These are phyloP conservation scores for Aquilaria malaccensis DNA, from an alignment of 345 rosid species.

Conservation along the genomic window DNA sequence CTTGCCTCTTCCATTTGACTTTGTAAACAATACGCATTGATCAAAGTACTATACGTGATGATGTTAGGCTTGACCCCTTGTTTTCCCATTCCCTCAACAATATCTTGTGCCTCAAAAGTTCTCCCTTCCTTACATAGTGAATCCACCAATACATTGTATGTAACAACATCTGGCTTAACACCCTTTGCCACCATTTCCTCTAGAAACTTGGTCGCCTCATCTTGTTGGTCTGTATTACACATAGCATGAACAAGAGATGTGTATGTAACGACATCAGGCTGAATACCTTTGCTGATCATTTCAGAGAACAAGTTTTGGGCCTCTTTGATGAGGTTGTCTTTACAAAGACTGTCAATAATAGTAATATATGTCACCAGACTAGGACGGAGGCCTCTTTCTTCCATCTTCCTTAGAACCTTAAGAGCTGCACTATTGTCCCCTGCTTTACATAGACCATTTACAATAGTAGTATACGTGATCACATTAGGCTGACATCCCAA, in stretches of 20 bases:
- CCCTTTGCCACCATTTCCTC: conserved; percentile 7
- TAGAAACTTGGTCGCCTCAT: background rate
- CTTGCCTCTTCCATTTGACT: conserved; percentile 8
- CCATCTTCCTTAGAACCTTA: conserved; percentile 18
- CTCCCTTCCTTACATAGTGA: conserved; percentile 11
- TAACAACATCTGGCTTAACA: conserved; percentile 11
- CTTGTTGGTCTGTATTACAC: conserved; percentile 1
- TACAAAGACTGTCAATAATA: conserved; percentile 12
- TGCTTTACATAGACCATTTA: conserved; percentile 14
- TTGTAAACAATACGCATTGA: conserved; percentile 9
- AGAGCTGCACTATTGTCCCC: conserved; percentile 9
- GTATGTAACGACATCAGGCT: conserved; percentile 4
- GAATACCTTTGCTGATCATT: conserved; percentile 4
- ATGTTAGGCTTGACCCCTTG: conserved; percentile 5
- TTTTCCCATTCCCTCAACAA: conserved; percentile 5
- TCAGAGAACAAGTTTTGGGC: conserved; percentile 3
- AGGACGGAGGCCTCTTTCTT: background rate
- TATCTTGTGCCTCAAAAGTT: background rate
- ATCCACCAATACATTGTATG: conserved; percentile 7
- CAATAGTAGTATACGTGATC: conserved; percentile 4
- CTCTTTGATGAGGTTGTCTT: conserved; percentile 7
- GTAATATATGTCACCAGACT: background rate
- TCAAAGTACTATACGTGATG: conserved; percentile 3
- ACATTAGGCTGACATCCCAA: conserved; percentile 8
- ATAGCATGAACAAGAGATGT: conserved; percentile 2